Evolutionary conservation across 2,329 filamentous ascomycete genomes (phyloP).

Genomic region (Sordariomycetes sp.): DNA sequence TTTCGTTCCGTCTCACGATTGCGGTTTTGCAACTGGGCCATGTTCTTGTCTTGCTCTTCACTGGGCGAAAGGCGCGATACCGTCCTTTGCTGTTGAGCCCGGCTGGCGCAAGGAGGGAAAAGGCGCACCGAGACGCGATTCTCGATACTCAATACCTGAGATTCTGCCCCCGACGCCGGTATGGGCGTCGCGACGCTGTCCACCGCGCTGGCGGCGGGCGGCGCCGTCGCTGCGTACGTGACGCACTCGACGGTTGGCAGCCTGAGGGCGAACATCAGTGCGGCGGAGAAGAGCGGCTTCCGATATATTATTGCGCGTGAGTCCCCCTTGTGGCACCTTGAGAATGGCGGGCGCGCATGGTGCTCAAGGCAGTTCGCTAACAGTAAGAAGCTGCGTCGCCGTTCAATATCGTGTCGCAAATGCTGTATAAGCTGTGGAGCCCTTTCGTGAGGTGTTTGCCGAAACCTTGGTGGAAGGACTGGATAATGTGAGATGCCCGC

Average conservation of each 20-base stretch:
- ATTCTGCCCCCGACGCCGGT: background rate
- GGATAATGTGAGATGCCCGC: conserved; percentile 42
- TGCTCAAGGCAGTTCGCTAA: background rate
- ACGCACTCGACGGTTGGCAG: conserved; percentile 19
- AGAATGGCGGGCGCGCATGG: background rate
- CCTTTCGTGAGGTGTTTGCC: conserved; percentile 46
- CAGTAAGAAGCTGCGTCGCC: conserved; percentile 33
- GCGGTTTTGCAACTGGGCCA: too few relatives aligned
- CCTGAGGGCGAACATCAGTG: conserved; percentile 33
- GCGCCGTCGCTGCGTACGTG: conserved; percentile 21
- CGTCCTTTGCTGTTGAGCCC: too few relatives aligned
- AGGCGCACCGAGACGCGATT: background rate
- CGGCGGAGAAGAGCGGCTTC: conserved; percentile 38
- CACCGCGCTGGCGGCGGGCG: conserved; percentile 12
- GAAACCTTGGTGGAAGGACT: conserved; percentile 39
- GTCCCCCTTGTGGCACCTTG: conserved; percentile 16
- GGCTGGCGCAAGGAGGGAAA: background rate
- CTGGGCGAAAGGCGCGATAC: too few relatives aligned
- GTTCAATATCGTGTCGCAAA: conserved; percentile 43
- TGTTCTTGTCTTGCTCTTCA: too few relatives aligned
- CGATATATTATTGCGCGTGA: conserved; percentile 43
- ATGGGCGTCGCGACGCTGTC: background rate
- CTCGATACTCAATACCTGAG: too few relatives aligned
- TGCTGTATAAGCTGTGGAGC: conserved; percentile 42
- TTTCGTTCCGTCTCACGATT: too few relatives aligned